Conservation (phyloP, 441 rosid genomes). For the Dalechampia spathulata region DNA sequence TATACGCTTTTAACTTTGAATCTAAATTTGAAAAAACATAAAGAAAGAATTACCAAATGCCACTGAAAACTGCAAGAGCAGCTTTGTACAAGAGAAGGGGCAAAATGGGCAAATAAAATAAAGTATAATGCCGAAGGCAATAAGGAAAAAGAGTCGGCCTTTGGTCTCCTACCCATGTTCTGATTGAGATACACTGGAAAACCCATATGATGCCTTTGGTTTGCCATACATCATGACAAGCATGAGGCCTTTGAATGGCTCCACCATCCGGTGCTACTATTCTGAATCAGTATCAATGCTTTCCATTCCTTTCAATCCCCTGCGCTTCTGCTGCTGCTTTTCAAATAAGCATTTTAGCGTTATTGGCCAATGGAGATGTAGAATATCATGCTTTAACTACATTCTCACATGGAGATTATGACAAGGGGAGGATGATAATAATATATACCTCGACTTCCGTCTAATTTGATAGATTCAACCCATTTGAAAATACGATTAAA, state of each 20-base stretch:
- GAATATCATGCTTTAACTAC: background rate
- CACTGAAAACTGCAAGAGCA: background rate
- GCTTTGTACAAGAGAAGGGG: background rate
- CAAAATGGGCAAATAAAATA: background rate
- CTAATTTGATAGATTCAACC: too few relatives aligned
- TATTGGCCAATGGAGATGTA: background rate
- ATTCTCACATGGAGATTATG: too few relatives aligned
- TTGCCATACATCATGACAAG: background rate
- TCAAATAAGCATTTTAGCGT: background rate
- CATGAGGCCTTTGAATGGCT: background rate
- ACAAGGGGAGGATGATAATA: too few relatives aligned
- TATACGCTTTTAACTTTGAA: too few relatives aligned
- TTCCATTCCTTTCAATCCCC: conserved; percentile 69
- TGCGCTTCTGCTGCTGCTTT: conserved; percentile 42
- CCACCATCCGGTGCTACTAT: background rate
- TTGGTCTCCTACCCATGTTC: too few relatives aligned
- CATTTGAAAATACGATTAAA: too few relatives aligned
- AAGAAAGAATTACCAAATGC: too few relatives aligned
- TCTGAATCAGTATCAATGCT: conserved; percentile 61
- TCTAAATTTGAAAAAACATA: too few relatives aligned
- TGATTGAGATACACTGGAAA: too few relatives aligned
- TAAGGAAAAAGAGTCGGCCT: too few relatives aligned
- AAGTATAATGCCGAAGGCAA: background rate
- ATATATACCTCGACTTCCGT: too few relatives aligned
- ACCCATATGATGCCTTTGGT: too few relatives aligned